These are phyloP conservation scores for sunflower (Helianthus annuus) DNA, from an alignment of 129 eudicot genomes.

Conservation along the genomic window DNA sequence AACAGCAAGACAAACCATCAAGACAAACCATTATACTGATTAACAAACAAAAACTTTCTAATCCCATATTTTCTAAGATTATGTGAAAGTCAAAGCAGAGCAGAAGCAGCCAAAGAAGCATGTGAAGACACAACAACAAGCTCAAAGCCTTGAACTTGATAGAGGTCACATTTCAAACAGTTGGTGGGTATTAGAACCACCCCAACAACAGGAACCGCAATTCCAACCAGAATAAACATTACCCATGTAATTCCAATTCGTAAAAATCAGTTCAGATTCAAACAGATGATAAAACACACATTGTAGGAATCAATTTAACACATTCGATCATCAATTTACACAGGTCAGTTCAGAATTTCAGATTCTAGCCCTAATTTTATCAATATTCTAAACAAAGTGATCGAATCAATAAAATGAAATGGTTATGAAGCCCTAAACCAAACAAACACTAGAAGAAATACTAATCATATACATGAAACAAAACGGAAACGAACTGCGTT, in stretches of 20 bases:
- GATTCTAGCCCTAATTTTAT: no score
- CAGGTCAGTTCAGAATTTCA: no score
- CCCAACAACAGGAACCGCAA: constrained; percentile 44
- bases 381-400: no score
- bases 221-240: constrained; percentile 43
- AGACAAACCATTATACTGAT: constrained; percentile 65
- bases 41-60: constrained; percentile 70
- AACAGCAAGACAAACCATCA: no score
- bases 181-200: constrained; percentile 43
- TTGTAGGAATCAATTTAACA: no score
- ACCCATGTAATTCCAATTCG: constrained; percentile 54
- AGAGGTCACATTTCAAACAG: constrained; percentile 57
- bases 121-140: constrained; percentile 57
- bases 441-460: no score
- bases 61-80: constrained; percentile 73
- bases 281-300: no score
- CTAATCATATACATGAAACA: no score
- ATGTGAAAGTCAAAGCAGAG: constrained; percentile 68
- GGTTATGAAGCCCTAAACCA: no score
- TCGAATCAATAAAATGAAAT: no score
- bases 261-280: not conserved
- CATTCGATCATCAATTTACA: no score
- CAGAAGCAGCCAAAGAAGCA: constrained; percentile 65
- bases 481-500: no score
- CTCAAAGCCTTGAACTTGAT: constrained; percentile 63